A percentile compares a stretch with the other conserved stretches of the same genome.
Conservation (phyloP, 2,329 filamentous ascomycete species). For the Fusarium tuaranense region DNA sequence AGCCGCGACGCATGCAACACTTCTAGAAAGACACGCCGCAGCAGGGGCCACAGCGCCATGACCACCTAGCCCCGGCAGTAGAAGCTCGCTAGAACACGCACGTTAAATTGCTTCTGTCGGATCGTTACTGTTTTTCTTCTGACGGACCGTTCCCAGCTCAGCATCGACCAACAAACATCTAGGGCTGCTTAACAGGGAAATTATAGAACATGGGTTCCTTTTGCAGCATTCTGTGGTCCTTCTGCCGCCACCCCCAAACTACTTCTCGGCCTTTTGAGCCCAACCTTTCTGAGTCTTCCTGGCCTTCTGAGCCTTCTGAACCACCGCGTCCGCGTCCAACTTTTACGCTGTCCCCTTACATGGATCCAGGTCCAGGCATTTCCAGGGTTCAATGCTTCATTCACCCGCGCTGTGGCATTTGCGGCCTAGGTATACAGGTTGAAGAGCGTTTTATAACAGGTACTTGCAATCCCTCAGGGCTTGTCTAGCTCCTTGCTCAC, state of each 20-base stretch:
- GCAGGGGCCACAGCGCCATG: slow-evolving; percentile 41
- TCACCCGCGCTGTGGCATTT: slow-evolving; percentile 7
- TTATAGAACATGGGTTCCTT: background rate
- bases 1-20: slow-evolving; percentile 2
- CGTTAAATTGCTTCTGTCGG: slow-evolving; percentile 36
- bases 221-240: background rate
- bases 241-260: background rate
- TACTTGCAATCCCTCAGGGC: background rate
- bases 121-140: slow-evolving; percentile 11
- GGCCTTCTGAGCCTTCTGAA: background rate
- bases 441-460: background rate
- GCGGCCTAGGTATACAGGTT: background rate
- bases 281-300: background rate
- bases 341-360: background rate
- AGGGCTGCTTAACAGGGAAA: background rate
- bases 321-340: background rate
- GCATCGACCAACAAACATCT: slow-evolving; percentile 15
- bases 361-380: background rate
- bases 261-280: background rate
- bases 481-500: background rate
- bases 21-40: slow-evolving; percentile 33
- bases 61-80: slow-evolving; percentile 39
- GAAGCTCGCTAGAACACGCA: slow-evolving; percentile 45
- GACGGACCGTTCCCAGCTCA: slow-evolving; percentile 14
- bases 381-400: no score